Evolutionary conservation across 1,139 yeast species (phyloP), one percentile per base, ranked within the genome.

Genomic region (Debaryomyces sp.): DNA sequence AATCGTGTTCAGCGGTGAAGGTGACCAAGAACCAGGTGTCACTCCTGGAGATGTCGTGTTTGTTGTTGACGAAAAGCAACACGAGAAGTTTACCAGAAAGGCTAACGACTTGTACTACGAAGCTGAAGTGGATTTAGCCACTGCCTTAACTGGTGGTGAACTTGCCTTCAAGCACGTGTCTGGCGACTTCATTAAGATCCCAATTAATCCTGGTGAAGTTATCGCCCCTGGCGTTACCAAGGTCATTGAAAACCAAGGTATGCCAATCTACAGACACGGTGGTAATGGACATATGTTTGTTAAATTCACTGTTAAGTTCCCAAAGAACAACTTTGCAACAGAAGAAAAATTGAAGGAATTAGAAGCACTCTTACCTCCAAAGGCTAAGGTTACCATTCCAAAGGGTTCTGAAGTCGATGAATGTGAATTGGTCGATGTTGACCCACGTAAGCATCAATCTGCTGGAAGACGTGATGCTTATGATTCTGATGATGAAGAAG

Each of bases 21-120:
- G 98, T 64, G 99, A 95, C 72, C 97, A 94, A 72, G 96, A 89
- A 58, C 99, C 99, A 51, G 91, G 87, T 67, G 81, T 90, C 54
- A 84, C 92, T 53, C 96, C 99, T 26, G 99, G 99, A 68, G 99
- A 94, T 69, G 98, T 95, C 57, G 80, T 94, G 53, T 92, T 94
- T 59, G 88, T 91, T 43, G 82, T 94, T 58, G 94, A 89, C 57
- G 96, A 92, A 77, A 89, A 85, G 75, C 87, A 90, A 52, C 94
- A 95, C 68, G 84, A 81, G 37, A 68, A 77, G 50, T 94, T 89
- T 76, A 83, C 81, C 57, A 89, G 99, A 81, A 86, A 88, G 70
- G 97, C 92, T 59, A 88, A 90, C 66, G 97, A 94, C 67, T 83
- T 94, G 64, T 80, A 80, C 70, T 86, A 87, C 70, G 91, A 88